A percentile compares a stretch with the other conserved stretches of the same genome.
Evolutionary conservation across 176 grass and related monocot genomes (phyloP).

Genomic region (Avena atlantica): DNA sequence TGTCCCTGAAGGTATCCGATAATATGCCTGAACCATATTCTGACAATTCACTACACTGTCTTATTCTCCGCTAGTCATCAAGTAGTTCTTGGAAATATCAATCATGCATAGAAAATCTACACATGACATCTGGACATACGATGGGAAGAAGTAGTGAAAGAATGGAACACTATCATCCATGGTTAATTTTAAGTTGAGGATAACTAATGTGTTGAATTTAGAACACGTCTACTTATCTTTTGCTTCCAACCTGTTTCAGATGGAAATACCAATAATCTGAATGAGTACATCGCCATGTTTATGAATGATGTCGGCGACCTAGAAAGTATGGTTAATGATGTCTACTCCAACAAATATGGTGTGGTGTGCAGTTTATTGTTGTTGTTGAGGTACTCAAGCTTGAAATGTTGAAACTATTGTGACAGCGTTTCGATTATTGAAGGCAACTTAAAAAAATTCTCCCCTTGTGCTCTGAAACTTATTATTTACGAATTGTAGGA

Average conservation of each 20-base stretch:
- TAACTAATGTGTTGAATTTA: neutral
- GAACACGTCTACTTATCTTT: neutral
- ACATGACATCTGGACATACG: neutral
- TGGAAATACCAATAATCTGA: conserved; percentile 82
- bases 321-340: conserved; percentile 55
- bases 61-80: neutral
- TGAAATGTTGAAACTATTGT: conserved; percentile 8
- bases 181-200: too few species aligned
- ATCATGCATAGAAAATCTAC: neutral
- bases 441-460: too few species aligned
- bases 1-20: conserved; percentile 3
- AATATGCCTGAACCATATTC: conserved; percentile 17
- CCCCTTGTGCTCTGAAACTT: too few species aligned
- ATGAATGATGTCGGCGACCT: conserved; percentile 30
- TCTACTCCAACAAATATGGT: conserved; percentile 42
- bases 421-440: neutral
- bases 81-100: conserved; percentile 20
- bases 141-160: neutral
- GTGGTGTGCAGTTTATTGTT: conserved; percentile 4
- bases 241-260: conserved; percentile 53
- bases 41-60: neutral
- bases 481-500: too few species aligned
- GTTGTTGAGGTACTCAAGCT: neutral
- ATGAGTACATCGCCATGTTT: conserved; percentile 67
- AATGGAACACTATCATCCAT: neutral